Conservation (phyloP, 768 basidiomycete species). For the Boletus pseudopeckii region DNA sequence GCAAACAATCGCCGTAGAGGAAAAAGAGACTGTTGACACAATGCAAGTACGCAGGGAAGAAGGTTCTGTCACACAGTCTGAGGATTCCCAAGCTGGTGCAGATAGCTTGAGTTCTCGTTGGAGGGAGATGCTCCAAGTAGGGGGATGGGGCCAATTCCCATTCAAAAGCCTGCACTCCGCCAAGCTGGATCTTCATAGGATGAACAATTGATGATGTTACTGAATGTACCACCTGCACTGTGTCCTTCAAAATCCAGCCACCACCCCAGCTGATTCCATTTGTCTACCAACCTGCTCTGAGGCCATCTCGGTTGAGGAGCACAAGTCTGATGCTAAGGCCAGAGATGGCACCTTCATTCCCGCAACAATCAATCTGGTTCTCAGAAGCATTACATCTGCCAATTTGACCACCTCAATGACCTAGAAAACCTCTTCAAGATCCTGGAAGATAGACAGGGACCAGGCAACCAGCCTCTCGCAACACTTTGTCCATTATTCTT, state of each 20-base stretch:
- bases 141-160: slow-evolving; percentile 29
- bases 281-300: slow-evolving; percentile 47
- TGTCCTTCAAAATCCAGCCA: slow-evolving; percentile 39
- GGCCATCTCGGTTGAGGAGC: slow-evolving; percentile 38
- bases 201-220: slow-evolving; percentile 57
- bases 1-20: slow-evolving; percentile 2
- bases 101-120: slow-evolving; percentile 29
- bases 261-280: slow-evolving; percentile 57
- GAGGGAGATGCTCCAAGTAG: slow-evolving; percentile 23
- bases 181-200: slow-evolving; percentile 51
- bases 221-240: slow-evolving; percentile 44
- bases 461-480: not conserved
- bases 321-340: slow-evolving; percentile 35
- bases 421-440: slow-evolving; percentile 8
- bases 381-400: slow-evolving; percentile 18
- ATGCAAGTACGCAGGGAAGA: slow-evolving; percentile 2
- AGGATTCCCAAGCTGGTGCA: slow-evolving; percentile 24
- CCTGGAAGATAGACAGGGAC: slow-evolving; percentile 34
- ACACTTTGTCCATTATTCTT: slow-evolving; percentile 4
- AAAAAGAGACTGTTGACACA: slow-evolving; percentile 18
- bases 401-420: slow-evolving; percentile 1
- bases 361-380: slow-evolving; percentile 18
- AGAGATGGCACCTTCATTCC: slow-evolving; percentile 27
- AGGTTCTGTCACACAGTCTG: slow-evolving; percentile 31
- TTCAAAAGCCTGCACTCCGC: slow-evolving; percentile 44